A percentile compares a stretch with the other conserved stretches of the same genome.
phyloP scores from a whole-genome alignment of 345 rosid genomes.

The Eucalyptus tenuipes region DNA sequence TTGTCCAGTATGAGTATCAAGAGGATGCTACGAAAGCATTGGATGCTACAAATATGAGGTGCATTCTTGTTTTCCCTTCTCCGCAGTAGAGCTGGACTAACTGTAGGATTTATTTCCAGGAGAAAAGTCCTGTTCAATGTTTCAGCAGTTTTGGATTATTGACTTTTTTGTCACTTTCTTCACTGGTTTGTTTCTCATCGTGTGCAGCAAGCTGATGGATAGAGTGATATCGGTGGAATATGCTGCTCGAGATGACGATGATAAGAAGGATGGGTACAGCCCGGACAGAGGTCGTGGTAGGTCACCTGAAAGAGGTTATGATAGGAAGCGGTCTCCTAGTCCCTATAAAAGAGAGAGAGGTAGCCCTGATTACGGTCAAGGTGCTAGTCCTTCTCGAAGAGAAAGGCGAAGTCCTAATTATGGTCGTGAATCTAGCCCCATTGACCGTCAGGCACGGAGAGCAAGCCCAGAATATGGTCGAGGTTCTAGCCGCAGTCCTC shows the following conservation, averaged over 20 bases:
- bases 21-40: constrained; percentile 88
- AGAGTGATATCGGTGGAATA: constrained; percentile 88
- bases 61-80: background rate
- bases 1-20: constrained; percentile 78
- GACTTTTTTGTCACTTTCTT: background rate
- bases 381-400: constrained; percentile 49
- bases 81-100: background rate
- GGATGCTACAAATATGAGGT: constrained; percentile 81
- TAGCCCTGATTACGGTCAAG: constrained; percentile 87
- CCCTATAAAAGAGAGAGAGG: constrained; percentile 80
- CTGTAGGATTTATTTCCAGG: background rate
- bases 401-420: constrained; percentile 76
- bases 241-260: constrained; percentile 90
- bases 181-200: background rate
- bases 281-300: constrained; percentile 70
- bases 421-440: constrained; percentile 53
- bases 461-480: constrained; percentile 49
- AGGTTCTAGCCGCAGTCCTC: constrained; percentile 28
- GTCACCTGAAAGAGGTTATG: constrained; percentile 57
- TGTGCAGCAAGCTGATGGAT: constrained; percentile 77
- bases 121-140: background rate
- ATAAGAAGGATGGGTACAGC: constrained; percentile 47
- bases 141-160: background rate
- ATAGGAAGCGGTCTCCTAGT: constrained; percentile 63
- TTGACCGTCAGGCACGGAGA: constrained; percentile 46